Conservation (phyloP, 2,329 filamentous ascomycete species). For the Sclerotinia minor region DNA sequence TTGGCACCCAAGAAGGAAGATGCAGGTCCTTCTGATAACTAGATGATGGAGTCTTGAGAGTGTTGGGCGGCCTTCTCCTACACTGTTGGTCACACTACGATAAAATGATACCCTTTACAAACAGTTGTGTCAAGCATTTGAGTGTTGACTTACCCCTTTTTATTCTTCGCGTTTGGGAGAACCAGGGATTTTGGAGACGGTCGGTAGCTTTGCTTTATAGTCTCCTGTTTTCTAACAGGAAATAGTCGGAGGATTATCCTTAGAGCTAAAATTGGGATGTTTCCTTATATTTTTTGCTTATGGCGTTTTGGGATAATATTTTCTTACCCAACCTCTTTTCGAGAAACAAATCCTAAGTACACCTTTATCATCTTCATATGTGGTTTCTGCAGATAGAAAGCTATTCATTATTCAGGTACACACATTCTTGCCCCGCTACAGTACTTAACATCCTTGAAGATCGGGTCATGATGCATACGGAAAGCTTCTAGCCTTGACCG, state of each 20-base stretch:
- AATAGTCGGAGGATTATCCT: constrained; percentile 9
- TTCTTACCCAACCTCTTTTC: neutral
- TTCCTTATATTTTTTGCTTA: neutral
- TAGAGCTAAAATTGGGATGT: neutral
- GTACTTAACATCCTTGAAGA: neutral
- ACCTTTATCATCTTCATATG: neutral
- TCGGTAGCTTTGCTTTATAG: constrained; percentile 22
- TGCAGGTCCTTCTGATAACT: constrained; percentile 35
- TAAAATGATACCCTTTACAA: constrained; percentile 39
- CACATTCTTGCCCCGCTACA: neutral
- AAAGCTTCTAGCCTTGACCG: neutral
- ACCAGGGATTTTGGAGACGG: constrained; percentile 20
- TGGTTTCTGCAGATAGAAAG: constrained; percentile 3
- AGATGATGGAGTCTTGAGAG: constrained; percentile 34
- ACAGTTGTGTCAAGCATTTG: constrained; percentile 35
- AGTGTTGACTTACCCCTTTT: constrained; percentile 37
- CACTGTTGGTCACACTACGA: constrained; percentile 34
- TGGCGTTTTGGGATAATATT: constrained; percentile 10
- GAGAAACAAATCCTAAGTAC: neutral
- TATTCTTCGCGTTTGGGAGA: constrained; percentile 20
- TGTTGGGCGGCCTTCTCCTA: constrained; percentile 35
- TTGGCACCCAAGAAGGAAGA: constrained; percentile 52
- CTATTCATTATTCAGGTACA: constrained; percentile 6
- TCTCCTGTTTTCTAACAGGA: constrained; percentile 7
- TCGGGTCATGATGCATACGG: constrained; percentile 6